Conservation (phyloP, 257 asterid species). For the Galeopsis tetrahit region DNA sequence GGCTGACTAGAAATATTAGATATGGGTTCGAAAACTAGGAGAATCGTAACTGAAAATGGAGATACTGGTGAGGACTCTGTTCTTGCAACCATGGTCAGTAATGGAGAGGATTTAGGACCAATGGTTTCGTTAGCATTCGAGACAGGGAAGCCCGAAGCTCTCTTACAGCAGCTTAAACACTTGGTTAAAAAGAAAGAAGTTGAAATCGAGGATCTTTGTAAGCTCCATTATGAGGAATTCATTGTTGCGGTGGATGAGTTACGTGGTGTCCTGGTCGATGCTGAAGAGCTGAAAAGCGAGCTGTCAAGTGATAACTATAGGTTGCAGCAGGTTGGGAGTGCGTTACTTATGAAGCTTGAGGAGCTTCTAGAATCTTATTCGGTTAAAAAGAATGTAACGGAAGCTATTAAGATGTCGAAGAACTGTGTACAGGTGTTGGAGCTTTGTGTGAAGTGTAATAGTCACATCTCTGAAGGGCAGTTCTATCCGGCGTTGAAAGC, state of each 20-base stretch:
- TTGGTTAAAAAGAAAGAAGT: constrained; percentile 82
- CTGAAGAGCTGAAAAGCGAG: constrained; percentile 88
- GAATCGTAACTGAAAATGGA: constrained; percentile 66
- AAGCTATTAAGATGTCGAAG: constrained; percentile 83
- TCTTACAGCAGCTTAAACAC: constrained; percentile 73
- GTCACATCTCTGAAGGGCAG: constrained; percentile 71
- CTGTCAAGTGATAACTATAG: constrained; percentile 79
- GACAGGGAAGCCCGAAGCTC: constrained; percentile 77
- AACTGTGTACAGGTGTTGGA: constrained; percentile 75
- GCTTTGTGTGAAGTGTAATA: constrained; percentile 81
- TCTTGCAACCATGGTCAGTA: constrained; percentile 76
- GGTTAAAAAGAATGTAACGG: constrained; percentile 73
- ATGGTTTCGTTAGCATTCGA: constrained; percentile 88
- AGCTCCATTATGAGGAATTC: constrained; percentile 92
- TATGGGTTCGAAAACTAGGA: constrained; percentile 71
- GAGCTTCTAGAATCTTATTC: constrained; percentile 86
- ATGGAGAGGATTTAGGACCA: constrained; percentile 91
- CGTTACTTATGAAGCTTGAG: constrained; percentile 75
- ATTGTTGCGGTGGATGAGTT: constrained; percentile 92
- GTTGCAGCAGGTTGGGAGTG: constrained; percentile 81
- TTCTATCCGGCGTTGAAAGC: constrained; percentile 94
- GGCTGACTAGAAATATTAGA: constrained; percentile 27
- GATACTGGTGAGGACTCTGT: constrained; percentile 81
- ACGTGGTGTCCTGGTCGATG: constrained; percentile 93
- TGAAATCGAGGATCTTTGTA: constrained; percentile 93